phyloP scores from a whole-genome alignment of 176 grass and related monocot genomes.

The Triticum monococcum region DNA sequence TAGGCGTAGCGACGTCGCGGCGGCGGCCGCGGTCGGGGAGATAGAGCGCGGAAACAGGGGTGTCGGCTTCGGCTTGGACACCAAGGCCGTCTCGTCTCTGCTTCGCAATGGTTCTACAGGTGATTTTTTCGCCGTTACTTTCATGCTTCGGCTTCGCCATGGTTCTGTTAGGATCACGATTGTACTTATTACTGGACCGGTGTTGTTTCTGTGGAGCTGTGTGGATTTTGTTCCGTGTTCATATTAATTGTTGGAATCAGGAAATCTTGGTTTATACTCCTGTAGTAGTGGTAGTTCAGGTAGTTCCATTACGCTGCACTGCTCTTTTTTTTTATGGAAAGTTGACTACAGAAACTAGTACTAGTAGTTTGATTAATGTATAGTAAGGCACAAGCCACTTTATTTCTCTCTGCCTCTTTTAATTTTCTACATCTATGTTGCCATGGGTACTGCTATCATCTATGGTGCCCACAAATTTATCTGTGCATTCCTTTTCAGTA shows the following conservation, averaged over 20 bases:
- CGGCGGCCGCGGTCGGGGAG: conserved; percentile 3
- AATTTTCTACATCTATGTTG: neutral
- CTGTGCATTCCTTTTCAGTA: neutral
- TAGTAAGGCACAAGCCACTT: neutral
- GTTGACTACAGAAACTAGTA: neutral
- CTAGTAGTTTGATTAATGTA: neutral
- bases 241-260: neutral
- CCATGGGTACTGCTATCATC: neutral
- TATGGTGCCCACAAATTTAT: neutral
- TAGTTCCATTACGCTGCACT: neutral
- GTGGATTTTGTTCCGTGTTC: neutral
- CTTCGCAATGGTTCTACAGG: conserved; percentile 51
- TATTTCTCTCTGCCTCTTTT: neutral
- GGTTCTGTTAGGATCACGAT: neutral
- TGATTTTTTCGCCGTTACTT: conserved; percentile 5
- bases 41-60: conserved; percentile 37
- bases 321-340: neutral
- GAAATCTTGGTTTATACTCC: neutral
- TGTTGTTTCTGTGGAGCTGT: neutral
- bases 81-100: conserved; percentile 34
- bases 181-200: neutral
- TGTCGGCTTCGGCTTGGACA: conserved; percentile 1
- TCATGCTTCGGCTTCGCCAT: neutral
- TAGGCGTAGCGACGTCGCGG: neutral
- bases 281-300: neutral